Base-by-base conservation (phyloP, 768 basidiomycete species). In the Leccinum disarticulatum region DNA sequence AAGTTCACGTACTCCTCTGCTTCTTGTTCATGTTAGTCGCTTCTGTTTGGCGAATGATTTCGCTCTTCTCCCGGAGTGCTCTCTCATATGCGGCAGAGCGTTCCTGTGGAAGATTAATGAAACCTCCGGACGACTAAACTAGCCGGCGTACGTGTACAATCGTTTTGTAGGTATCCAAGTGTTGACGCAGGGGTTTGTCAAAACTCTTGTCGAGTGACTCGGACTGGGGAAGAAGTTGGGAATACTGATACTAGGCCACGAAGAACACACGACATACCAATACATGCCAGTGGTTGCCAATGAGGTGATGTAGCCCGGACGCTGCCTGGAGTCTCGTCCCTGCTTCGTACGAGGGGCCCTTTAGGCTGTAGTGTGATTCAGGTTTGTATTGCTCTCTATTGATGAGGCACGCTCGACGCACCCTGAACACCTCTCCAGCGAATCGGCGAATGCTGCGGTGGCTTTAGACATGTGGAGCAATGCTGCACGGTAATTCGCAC, bases 241-340 rank as follows among this genome's bases (percentile, higher is more conserved):
- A 55, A 53, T 31, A 19, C 54, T 53, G 27, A 53, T 27, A 51
- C 30, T 47, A 35, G 38, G 31, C 56, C 58, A 63, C 56, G 62
- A 61, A 48, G 25, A 38, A 59, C 19, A 46, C 38, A 30, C 43
- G 56, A 80, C 87, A 61, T 61, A 93, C 93, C 70, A 98, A 77
- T 58, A 98, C 86, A 73, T 94, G 92, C 83, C 91, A 94, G 64
- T 95, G 92, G 71, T 95, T 96, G 53, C 89, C 87, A 65, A 96
- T 87, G 64, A 98, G 83, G 73, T 95, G 91, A 73, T 96, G 93
- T 48, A 98, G 76, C 5, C 95, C 95, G 19, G 90, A 87, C 28
- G 91, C 87, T 30, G 91, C 93, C 68, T 93, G 91, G 49, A 96
- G 77, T 60, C 91, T 82, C 25, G 90, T 88, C 11, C 90, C 90